Evolutionary conservation across 2,329 filamentous ascomycete species (phyloP), one percentile per base, ranked within the genome.

Genomic region (Fonsecaea monophora): DNA sequence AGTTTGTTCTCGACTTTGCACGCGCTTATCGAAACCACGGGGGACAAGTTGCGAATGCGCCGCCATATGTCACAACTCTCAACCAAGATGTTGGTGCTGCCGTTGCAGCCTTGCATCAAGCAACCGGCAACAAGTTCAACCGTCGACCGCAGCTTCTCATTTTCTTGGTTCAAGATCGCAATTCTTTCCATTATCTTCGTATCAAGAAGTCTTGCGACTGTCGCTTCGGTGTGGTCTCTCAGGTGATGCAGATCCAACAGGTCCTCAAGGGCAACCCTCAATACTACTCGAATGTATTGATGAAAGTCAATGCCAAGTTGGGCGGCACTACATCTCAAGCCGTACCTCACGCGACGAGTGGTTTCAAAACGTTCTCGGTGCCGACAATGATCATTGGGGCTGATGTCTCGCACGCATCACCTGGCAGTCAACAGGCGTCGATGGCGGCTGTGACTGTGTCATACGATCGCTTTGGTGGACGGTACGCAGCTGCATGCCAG

Each of bases 301-400:
- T 99, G 92, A 99, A 99, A 82, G 88, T 99, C 71, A 98, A 99
- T 73, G 91, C 92, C 3, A 99, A 99, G 82, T 85, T 99, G 2
- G 95, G 95, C 13, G 95, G 95, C 5, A 85, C 87, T 0, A 97
- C 92, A 0, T 89, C 80, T 67, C 78, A 82, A 59, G 83, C 82
- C 2, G 73, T 83, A n/a, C 75, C 80, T 2, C 76, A 75, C 35
- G 71, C 73, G 12, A 63, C 72, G 0, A 73, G 65, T 18, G 78
- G 78, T 13, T 71, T 75, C 65, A 77, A 79, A 68, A 40, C 59
- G 3, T 37, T 74, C 73, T 0, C 48, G 57, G 74, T 76, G 18
- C 85, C 88, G 0, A 95, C 92, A 0, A 90, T 97, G 85, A 88
- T 97, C 56, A 90, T 99, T 66, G 95, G 94, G 25, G 90, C 92